Percentiles rank a stretch among this genome's conserved stretches.
These are phyloP conservation scores for Shiraia sp. DNA, from an alignment of 2,329 filamentous ascomycete species.

Conservation along the genomic window DNA sequence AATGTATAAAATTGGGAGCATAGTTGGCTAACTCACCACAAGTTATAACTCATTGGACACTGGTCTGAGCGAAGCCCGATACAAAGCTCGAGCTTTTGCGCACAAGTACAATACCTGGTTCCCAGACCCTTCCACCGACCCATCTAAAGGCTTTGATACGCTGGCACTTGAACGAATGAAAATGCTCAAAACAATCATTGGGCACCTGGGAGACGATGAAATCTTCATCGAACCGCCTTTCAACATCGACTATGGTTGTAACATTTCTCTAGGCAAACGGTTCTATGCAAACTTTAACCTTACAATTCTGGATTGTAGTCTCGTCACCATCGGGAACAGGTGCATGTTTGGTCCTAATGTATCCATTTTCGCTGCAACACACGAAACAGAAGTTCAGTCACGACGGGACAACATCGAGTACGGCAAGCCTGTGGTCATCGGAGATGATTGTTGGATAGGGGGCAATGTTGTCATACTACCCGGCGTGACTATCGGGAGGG, in stretches of 20 bases:
- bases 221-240: slow-evolving; percentile 64
- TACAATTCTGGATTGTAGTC: slow-evolving; percentile 56
- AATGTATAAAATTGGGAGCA: no score
- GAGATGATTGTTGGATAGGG: slow-evolving; percentile 51
- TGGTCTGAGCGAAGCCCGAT: slow-evolving; percentile 56
- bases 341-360: slow-evolving; percentile 59
- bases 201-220: slow-evolving; percentile 37
- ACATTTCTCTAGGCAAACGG: slow-evolving; percentile 63
- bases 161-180: slow-evolving; percentile 29
- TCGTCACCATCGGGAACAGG: slow-evolving; percentile 57
- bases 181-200: slow-evolving; percentile 34
- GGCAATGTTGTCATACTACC: slow-evolving; percentile 63
- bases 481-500: slow-evolving; percentile 77
- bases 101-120: slow-evolving; percentile 62
- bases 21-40: background rate
- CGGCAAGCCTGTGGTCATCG: slow-evolving; percentile 53
- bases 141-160: slow-evolving; percentile 23
- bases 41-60: slow-evolving; percentile 58
- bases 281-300: slow-evolving; percentile 67
- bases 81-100: slow-evolving; percentile 59
- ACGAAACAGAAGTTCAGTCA: slow-evolving; percentile 55
- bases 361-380: slow-evolving; percentile 57
- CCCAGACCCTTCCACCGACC: slow-evolving; percentile 18
- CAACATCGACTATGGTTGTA: slow-evolving; percentile 67
- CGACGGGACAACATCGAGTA: slow-evolving; percentile 55